Base-by-base conservation (phyloP, 108 stramenopile species). In the Fragilariopsis cylindrus region DNA sequence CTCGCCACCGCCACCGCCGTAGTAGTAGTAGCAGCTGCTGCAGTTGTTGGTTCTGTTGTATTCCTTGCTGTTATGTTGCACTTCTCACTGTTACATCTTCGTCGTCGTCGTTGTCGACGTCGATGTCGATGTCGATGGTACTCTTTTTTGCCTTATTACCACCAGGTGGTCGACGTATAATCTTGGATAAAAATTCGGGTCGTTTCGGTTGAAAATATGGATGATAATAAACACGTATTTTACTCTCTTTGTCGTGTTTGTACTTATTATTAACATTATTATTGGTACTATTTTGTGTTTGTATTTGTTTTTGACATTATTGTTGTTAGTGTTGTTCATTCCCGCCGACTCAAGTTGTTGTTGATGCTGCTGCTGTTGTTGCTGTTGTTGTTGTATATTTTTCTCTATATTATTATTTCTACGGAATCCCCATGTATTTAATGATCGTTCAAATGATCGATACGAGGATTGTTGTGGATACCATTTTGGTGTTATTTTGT, bases 341-440 rank as follows among this genome's bases (percentile, higher is more conserved):
- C 1, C 1, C 30, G 30, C 30, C 30, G 30, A 30, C 30, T 30
- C 30, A 30, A 30, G 30, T 30, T 30, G 30, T 2, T 30, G 30
- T 30, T 30, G 19, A 13, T 52, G 50, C 12, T 52, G 11, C 18
- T 57, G 12, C 2, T 15, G 57, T 0, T 62, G 11, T 3, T 41
- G 60, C 0, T 62, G 39, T 11, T 41, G 19, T 0, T 21, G 13
- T 15, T 7, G 62, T 15, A 63, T 42, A 3, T n/a, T 40, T 9
- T 12, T n/a, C 19, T 68, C 67, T n/a, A 39, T 16, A 19, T n/a
- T 0, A 21, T 21, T 30, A 16, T 9, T 47, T 5, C 75, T 67
- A 15, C 18, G 9, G 42, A 76, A 76, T 62, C 76, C 76, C 76
- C 76, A 76, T 21, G 13, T 52, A 48, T 76, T 70, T 15, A 76